A percentile compares a stretch with the other conserved stretches of the same genome.
phyloP scores from a whole-genome alignment of 1,284 basidiomycete genomes.

The Amylostereum areolatum region DNA sequence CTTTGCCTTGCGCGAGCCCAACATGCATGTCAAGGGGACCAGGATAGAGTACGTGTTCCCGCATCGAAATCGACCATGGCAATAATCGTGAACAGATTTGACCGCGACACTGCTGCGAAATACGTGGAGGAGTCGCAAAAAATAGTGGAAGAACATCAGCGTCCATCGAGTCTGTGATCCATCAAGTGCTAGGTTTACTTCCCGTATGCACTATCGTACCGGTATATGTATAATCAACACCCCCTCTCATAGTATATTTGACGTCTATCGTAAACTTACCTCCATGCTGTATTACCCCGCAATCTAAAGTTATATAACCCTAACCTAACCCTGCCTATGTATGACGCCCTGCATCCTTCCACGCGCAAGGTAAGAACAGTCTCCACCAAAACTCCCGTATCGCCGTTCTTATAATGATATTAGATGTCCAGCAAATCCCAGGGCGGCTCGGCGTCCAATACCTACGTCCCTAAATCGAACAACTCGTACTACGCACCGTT shows the following conservation, averaged over 20 bases:
- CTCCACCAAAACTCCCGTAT: background rate
- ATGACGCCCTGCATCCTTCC: background rate
- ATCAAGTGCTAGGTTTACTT: background rate
- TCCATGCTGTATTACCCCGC: too few relatives aligned
- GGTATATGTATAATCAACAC: too few relatives aligned
- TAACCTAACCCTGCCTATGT: background rate
- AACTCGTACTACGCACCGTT: background rate
- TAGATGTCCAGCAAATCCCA: background rate
- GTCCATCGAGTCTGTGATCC: background rate
- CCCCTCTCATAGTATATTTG: too few relatives aligned
- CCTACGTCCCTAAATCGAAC: too few relatives aligned
- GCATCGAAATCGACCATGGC: background rate
- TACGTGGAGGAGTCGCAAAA: constrained; percentile 11
- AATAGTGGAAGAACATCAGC: constrained; percentile 5
- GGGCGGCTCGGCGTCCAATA: background rate
- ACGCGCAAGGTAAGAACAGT: too few relatives aligned
- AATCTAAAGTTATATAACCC: too few relatives aligned
- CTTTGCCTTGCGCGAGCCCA: constrained; percentile 86
- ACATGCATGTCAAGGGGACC: constrained; percentile 75
- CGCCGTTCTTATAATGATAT: background rate
- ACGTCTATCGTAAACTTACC: too few relatives aligned
- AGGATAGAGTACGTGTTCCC: constrained; percentile 58
- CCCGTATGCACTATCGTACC: background rate
- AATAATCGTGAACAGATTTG: constrained; percentile 5
- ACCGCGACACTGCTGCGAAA: constrained; percentile 9